Conservation (phyloP, 352 stramenopile species). For the Bremia lactucae region DNA sequence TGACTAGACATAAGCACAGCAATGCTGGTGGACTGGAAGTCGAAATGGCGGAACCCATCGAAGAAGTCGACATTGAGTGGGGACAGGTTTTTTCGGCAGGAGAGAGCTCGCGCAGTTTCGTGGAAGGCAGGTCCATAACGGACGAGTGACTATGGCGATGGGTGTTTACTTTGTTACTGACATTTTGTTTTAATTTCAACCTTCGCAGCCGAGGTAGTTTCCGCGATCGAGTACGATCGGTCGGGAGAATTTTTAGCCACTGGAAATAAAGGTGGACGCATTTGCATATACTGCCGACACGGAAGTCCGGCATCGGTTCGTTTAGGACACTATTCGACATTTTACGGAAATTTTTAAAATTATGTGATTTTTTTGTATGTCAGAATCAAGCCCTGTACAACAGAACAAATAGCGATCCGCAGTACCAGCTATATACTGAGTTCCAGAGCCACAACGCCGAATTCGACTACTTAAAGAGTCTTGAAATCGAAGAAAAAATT, state of each 20-base stretch:
- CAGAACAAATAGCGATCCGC: conserved; percentile 18
- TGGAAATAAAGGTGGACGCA: conserved; percentile 88
- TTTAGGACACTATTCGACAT: not conserved
- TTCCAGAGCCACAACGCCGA: conserved; percentile 94
- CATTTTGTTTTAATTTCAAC: not conserved
- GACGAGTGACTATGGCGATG: not conserved
- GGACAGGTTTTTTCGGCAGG: conserved; percentile 36
- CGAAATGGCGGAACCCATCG: conserved; percentile 17
- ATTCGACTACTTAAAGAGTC: conserved; percentile 96
- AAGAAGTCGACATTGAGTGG: conserved; percentile 32
- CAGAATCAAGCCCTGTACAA: conserved; percentile 28
- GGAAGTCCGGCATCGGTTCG: conserved; percentile 19
- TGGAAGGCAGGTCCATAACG: conserved; percentile 60
- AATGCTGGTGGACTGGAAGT: conserved; percentile 8
- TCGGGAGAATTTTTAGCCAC: conserved; percentile 88
- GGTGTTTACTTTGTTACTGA: not conserved
- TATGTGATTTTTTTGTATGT: not conserved
- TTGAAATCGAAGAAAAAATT: conserved; percentile 97
- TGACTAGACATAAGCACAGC: conserved; percentile 17
- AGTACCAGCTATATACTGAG: conserved; percentile 83
- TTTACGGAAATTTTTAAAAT: not conserved
- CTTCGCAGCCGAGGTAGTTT: conserved; percentile 85
- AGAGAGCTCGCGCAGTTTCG: conserved; percentile 44
- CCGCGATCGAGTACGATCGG: conserved; percentile 89
- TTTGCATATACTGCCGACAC: conserved; percentile 84